Evolutionary conservation across 148 eudicot species (phyloP).

Genomic region (Rhododendron griersonianum): DNA sequence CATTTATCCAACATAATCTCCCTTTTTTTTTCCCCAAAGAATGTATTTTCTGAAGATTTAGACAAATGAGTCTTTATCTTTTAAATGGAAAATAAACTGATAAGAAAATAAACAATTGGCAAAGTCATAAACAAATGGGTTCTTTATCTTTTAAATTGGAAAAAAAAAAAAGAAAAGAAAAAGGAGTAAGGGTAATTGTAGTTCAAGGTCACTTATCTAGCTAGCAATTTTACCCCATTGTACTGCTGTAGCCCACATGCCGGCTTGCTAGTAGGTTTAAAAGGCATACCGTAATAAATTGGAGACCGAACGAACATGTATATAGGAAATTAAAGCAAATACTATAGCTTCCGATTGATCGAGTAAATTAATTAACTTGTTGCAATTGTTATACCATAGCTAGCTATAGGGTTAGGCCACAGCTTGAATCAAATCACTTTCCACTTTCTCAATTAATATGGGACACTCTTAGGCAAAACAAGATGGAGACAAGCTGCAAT

Average conservation of each 20-base stretch:
- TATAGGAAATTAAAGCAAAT: background rate
- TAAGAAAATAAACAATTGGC: background rate
- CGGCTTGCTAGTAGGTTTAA: background rate
- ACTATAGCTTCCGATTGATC: background rate
- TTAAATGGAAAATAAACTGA: background rate
- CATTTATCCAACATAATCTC: background rate
- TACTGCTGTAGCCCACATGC: background rate
- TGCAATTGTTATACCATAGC: background rate
- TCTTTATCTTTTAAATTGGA: background rate
- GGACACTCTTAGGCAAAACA: background rate
- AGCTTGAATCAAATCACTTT: background rate
- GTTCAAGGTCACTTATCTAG: background rate
- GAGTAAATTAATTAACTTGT: background rate
- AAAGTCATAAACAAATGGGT: background rate
- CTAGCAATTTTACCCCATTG: background rate
- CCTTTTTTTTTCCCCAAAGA: background rate
- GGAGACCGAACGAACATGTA: background rate
- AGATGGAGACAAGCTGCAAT: background rate
- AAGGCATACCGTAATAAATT: background rate
- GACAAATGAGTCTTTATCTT: no score
- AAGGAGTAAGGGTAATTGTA: background rate
- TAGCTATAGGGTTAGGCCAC: background rate
- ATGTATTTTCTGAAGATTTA: background rate
- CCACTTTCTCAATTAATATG: background rate
- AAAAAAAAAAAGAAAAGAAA: background rate